A percentile compares a stretch with the other conserved stretches of the same genome.
phyloP scores from a whole-genome alignment of 345 rosid genomes.

The Lumnitzera racemosa region DNA sequence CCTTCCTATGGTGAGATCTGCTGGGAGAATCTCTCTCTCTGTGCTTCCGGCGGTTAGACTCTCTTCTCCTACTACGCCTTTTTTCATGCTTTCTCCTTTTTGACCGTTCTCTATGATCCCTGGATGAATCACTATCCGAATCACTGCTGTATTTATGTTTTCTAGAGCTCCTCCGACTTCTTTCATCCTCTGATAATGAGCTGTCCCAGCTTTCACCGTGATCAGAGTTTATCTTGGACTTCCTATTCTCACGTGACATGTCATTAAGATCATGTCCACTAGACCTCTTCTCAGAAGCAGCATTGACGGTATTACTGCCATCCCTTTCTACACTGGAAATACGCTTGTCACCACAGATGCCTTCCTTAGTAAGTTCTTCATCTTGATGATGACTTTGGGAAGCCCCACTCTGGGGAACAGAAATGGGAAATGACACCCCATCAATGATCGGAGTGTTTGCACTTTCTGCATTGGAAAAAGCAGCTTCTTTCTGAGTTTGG shows the following conservation, averaged over 20 bases:
- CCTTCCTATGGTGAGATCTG: conserved; percentile 22
- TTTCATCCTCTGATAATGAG: conserved; percentile 55
- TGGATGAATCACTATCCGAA: conserved; percentile 48
- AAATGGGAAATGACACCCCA: conserved; percentile 8
- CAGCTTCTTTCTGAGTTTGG: conserved; percentile 23
- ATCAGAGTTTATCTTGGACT: conserved; percentile 22
- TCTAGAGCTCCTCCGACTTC: conserved; percentile 26
- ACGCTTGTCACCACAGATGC: not conserved
- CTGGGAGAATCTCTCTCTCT: conserved; percentile 33
- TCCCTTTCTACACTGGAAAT: conserved; percentile 16
- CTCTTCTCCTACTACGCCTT: conserved; percentile 57
- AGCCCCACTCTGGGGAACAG: conserved; percentile 4
- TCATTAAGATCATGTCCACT: conserved; percentile 7
- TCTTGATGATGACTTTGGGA: conserved; percentile 3
- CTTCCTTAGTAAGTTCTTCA: conserved; percentile 3
- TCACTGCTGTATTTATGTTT: conserved; percentile 31
- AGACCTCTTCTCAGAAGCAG: conserved; percentile 18
- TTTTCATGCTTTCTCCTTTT: conserved; percentile 47
- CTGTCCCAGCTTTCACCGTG: conserved; percentile 15
- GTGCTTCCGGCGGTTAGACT: conserved; percentile 42
- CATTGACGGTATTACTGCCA: conserved; percentile 11
- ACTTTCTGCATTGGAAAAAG: conserved; percentile 13
- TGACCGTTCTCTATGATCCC: conserved; percentile 42
- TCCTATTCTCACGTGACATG: conserved; percentile 21
- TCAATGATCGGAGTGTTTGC: conserved; percentile 10